These are phyloP conservation scores for Thalassiosira profunda DNA, from an alignment of 108 stramenopile species.

Conservation along the genomic window DNA sequence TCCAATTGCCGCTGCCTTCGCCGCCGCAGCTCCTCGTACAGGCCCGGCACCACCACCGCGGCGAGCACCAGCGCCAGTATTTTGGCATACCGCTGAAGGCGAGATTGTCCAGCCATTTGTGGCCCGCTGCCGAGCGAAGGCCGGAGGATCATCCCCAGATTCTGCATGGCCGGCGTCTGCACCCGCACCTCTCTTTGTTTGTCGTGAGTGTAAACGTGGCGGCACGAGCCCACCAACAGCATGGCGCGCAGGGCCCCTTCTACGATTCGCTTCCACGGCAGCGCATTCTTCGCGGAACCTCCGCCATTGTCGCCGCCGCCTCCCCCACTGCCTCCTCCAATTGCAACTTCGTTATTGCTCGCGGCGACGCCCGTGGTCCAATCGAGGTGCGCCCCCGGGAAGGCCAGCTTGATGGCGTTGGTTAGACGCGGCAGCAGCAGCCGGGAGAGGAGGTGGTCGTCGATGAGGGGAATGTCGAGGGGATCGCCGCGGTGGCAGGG, in stretches of 20 bases:
- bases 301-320: too few species aligned
- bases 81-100: slow-evolving; percentile 25
- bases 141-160: slow-evolving; percentile 33
- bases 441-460: slow-evolving; percentile 35
- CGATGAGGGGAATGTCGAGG: slow-evolving; percentile 50
- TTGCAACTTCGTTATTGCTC: not conserved
- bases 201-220: not conserved
- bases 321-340: too few species aligned
- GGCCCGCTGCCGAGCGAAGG: slow-evolving; percentile 4
- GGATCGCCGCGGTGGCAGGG: slow-evolving; percentile 41
- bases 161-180: slow-evolving; percentile 45
- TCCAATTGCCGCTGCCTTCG: slow-evolving; percentile 27
- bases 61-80: slow-evolving; percentile 23
- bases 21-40: slow-evolving; percentile 37
- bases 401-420: slow-evolving; percentile 29
- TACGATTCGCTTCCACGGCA: slow-evolving; percentile 24
- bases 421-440: slow-evolving; percentile 36
- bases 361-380: slow-evolving; percentile 21
- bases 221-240: slow-evolving; percentile 40
- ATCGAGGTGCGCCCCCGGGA: slow-evolving; percentile 41
- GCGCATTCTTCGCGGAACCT: not conserved
- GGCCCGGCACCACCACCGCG: slow-evolving; percentile 28
- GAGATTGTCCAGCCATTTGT: too few species aligned
- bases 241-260: slow-evolving; percentile 29
- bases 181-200: slow-evolving; percentile 13